These are phyloP conservation scores for Kwoniella heveanensis DNA, from an alignment of 768 basidiomycete species.

Conservation along the genomic window DNA sequence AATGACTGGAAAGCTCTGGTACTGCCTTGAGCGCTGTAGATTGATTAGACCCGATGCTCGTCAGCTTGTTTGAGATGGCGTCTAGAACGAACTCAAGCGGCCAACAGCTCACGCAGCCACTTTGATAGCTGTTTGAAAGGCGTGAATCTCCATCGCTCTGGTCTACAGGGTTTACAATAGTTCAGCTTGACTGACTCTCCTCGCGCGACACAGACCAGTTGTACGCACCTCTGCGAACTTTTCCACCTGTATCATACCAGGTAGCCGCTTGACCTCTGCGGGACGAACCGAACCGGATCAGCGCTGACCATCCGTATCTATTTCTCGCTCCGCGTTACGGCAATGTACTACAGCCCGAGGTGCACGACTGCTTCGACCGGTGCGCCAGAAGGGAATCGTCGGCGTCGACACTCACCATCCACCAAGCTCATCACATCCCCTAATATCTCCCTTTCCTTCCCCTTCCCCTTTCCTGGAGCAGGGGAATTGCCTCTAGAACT, in stretches of 20 bases:
- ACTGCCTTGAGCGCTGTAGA: constrained; percentile 66
- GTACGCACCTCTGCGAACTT: constrained; percentile 74
- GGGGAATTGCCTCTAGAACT: neutral
- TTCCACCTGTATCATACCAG: constrained; percentile 79
- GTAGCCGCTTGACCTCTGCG: constrained; percentile 66
- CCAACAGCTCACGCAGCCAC: constrained; percentile 64
- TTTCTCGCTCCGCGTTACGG: too few relatives aligned
- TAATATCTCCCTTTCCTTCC: constrained; percentile 28
- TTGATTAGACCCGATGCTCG: neutral
- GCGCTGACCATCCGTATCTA: neutral
- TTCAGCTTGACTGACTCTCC: neutral
- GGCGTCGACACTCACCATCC: constrained; percentile 33
- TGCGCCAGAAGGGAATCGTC: too few relatives aligned
- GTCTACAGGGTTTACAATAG: constrained; percentile 60
- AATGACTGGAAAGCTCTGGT: constrained; percentile 89
- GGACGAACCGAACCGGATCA: neutral
- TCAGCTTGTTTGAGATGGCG: neutral
- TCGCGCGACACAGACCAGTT: neutral
- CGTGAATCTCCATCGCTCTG: constrained; percentile 81
- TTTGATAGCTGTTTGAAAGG: constrained; percentile 87
- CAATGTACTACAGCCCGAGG: too few relatives aligned
- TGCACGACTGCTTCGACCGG: too few relatives aligned
- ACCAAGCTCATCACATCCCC: constrained; percentile 29
- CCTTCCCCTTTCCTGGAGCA: constrained; percentile 29
- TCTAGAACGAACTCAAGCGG: neutral